Base-by-base conservation (phyloP, 768 basidiomycete species). In the Calvatia gigantea region DNA sequence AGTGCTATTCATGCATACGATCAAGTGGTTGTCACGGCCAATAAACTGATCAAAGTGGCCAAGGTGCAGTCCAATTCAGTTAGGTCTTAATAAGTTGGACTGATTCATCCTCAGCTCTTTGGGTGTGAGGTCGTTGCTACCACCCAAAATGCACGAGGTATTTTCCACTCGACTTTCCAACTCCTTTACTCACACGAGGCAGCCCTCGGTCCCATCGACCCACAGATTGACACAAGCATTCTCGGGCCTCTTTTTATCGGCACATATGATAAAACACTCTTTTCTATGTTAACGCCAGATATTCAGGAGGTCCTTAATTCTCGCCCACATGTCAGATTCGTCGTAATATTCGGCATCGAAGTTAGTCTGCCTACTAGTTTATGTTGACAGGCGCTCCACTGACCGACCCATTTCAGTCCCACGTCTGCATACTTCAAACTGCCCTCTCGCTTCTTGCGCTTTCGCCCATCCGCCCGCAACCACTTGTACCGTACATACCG, bases 261-360 rank as follows among this genome's bases (percentile, higher is more conserved):
- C 37, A 82, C 84, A 8, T 75, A 83, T 64, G 82, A 86, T 61
- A 97, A 97, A 68, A 83, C 85, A 0, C 78, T 82, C 50, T 97
- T 98, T 74, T 90, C 89, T 1, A 96, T 97, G 94, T 62, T 86
- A 52, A 86, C 84, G 0, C 80, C 86, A 5, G 82, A 90, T 31
- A 80, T 95, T 5, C 69, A 75, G 50, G 57, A 69, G 2, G 58
- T 84, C 6, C 73, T 96, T 50, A 64, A 67, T 19, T 61, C 75
- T 4, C 77, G 74, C 23, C 76, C 79, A 3, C 62, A 71, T 12
- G 65, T 87, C 55, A 75, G 77, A 37, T 83, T 81, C 6, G 73
- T 94, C 43, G 81, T 96, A 6, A 66, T 98, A 4, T 84, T 93
- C 58, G 95, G 95, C 14, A 94, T 96, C 48, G 94, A 96, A 79